Base-by-base conservation (phyloP, 495 filamentous ascomycete species). In the Aspergillus indologenus region DNA sequence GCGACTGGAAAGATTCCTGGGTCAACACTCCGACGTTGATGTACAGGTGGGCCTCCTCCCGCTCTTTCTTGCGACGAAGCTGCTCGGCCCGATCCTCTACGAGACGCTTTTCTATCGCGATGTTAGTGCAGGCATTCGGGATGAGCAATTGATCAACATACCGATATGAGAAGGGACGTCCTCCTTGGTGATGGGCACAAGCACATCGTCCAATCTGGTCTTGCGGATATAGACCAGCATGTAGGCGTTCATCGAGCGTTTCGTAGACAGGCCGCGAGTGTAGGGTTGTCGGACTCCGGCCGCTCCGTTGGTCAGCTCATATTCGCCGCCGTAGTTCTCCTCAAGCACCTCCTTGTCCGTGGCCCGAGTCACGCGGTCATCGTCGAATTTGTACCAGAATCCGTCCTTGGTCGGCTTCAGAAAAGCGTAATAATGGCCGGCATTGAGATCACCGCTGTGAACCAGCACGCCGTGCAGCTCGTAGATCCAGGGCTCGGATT, bases 371-470 rank as follows among this genome's bases (percentile, higher is more conserved):
- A 99, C 94, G 51, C 91, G 85, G 68, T 99, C 94, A 61, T 99
- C 94, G 65, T 99, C 94, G 61, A 96, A 99, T 63, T 89, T 95
- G 79, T 94, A 97, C 81, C 96, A 99, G 72, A 88, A 83, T 22
- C 92, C 92, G 59, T 95, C 90, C 69, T 94, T 92, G 58, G 85
- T 84, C 0, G 95, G 94, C 70, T 95, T 97, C 60, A 99, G 70
- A 73, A 96, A 99, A 1, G 94, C 94, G 70, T 98, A 99, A 74
- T 99, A 99, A 71, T 99, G 94, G n/a, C 94, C 94, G 14, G 95
- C 92, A 71, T 98, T 96, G 43, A 96, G 81, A 65, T 97, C 94
- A 50, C 94, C 94, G 61, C 91, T 96, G 67, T 99, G 94, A 4
- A 99, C 94, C 48, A 99, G 77, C 12, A 99, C 94, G 60, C 94